phyloP scores from a whole-genome alignment of 2,329 filamentous ascomycete species.

The Phyllosticta paracitricarpa region DNA sequence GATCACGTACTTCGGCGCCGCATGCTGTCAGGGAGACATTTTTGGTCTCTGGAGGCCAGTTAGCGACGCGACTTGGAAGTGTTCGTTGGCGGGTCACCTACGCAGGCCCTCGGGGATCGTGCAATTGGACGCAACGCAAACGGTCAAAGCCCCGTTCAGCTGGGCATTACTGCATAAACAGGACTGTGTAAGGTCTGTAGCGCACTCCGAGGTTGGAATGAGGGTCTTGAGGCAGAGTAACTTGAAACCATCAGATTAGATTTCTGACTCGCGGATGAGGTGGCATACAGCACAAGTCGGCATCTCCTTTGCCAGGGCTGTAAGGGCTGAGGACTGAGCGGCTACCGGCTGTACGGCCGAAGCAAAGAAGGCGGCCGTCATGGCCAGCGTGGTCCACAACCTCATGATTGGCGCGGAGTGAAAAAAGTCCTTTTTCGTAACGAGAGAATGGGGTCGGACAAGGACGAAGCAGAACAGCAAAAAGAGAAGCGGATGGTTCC shows the following conservation, averaged over 20 bases:
- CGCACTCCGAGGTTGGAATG: constrained; percentile 27
- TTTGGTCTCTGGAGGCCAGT: constrained; percentile 22
- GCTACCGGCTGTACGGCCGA: neutral
- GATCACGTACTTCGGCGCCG: constrained; percentile 25
- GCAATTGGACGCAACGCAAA: constrained; percentile 26
- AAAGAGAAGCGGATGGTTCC: neutral
- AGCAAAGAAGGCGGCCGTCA: neutral
- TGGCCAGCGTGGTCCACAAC: constrained; percentile 8
- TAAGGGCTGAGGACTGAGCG: neutral
- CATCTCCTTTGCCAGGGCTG: neutral
- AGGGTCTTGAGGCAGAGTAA: constrained; percentile 15
- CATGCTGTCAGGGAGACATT: constrained; percentile 30
- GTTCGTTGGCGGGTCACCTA: neutral
- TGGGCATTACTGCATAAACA: constrained; percentile 31
- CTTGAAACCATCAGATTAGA: constrained; percentile 10
- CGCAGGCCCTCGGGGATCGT: constrained; percentile 27
- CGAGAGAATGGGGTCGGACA: neutral
- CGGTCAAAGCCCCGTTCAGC: constrained; percentile 22
- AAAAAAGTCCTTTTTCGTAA: neutral
- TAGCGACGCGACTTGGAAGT: neutral
- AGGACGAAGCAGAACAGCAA: neutral
- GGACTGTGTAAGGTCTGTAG: constrained; percentile 23
- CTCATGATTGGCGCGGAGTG: constrained; percentile 1
- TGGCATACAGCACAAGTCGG: constrained; percentile 5
- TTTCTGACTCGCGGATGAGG: neutral